phyloP scores from a whole-genome alignment of 768 basidiomycete species.

The Nidularia sp. region DNA sequence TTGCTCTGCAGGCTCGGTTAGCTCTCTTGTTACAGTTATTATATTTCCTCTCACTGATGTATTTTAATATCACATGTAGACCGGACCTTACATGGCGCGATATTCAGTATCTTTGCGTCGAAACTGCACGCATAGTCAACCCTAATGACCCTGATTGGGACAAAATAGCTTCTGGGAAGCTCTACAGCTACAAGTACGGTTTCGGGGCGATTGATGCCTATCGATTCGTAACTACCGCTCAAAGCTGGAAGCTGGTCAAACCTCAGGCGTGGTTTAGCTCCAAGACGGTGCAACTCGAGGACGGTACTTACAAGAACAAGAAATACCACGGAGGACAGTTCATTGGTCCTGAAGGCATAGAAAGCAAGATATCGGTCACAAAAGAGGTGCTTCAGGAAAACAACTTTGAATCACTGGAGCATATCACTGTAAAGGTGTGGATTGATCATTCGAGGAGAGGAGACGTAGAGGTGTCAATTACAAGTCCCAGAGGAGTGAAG shows the following conservation, averaged over 20 bases:
- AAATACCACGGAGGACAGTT: conserved; percentile 59
- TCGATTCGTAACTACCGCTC: conserved; percentile 74
- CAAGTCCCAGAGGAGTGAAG: conserved; percentile 80
- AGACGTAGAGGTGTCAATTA: conserved; percentile 88
- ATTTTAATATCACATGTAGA: conserved; percentile 27
- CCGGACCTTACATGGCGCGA: conserved; percentile 98
- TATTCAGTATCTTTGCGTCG: conserved; percentile 84
- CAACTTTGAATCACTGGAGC: conserved; percentile 89
- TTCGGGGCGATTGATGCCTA: conserved; percentile 88
- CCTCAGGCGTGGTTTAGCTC: conserved; percentile 90
- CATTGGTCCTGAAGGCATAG: conserved; percentile 64
- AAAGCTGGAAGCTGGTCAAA: conserved; percentile 83
- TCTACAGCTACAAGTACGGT: conserved; percentile 88
- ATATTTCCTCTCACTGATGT: not conserved
- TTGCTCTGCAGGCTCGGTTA: conserved; percentile 84
- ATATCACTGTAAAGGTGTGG: conserved; percentile 90
- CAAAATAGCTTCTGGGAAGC: conserved; percentile 61
- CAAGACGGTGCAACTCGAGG: conserved; percentile 61
- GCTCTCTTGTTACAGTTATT: conserved; percentile 3
- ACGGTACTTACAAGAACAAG: conserved; percentile 47
- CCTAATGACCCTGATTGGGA: conserved; percentile 95
- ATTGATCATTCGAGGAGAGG: conserved; percentile 84
- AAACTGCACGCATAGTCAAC: conserved; percentile 75
- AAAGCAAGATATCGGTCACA: conserved; percentile 61
- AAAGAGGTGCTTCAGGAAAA: conserved; percentile 58